Conservation (phyloP, 768 basidiomycete genomes). For the Dentipellis sp. region DNA sequence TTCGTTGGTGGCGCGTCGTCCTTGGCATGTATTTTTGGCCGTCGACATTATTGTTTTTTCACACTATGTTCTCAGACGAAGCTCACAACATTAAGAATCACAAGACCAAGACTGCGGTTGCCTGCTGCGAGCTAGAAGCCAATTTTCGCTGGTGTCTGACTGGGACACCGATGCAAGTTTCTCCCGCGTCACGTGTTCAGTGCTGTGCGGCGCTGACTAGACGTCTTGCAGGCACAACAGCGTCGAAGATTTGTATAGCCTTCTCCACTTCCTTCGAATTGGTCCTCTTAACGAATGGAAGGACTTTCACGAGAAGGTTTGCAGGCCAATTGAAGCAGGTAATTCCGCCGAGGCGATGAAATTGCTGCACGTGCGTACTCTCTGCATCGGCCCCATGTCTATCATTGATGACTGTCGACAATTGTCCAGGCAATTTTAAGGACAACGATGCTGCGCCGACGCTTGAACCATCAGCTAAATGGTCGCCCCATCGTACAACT, state of each 20-base stretch:
- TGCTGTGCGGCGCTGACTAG: not conserved
- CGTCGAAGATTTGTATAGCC: slow-evolving; percentile 78
- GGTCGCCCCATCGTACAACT: slow-evolving; percentile 76
- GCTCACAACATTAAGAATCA: slow-evolving; percentile 90
- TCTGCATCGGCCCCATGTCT: not conserved
- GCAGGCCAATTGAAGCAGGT: slow-evolving; percentile 65
- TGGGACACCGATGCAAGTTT: slow-evolving; percentile 58
- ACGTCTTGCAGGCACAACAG: slow-evolving; percentile 30
- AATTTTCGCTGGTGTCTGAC: slow-evolving; percentile 85
- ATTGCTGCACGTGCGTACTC: slow-evolving; percentile 51
- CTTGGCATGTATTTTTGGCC: not conserved
- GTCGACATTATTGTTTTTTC: too few relatives aligned
- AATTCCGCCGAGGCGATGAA: slow-evolving; percentile 64
- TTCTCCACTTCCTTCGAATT: slow-evolving; percentile 79
- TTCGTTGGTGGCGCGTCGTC: not conserved
- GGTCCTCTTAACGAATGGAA: slow-evolving; percentile 72
- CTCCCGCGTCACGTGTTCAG: too few relatives aligned
- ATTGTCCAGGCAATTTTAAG: slow-evolving; percentile 57
- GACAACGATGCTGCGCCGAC: slow-evolving; percentile 75
- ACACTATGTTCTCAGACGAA: too few relatives aligned
- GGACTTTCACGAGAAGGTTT: slow-evolving; percentile 68
- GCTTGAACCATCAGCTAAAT: slow-evolving; percentile 64
- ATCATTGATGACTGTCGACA: not conserved
- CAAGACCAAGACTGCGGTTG: slow-evolving; percentile 63
- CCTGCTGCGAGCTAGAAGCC: slow-evolving; percentile 61